Base-by-base conservation (phyloP, 1,284 basidiomycete genomes). In the Hemileia vastatrix region DNA sequence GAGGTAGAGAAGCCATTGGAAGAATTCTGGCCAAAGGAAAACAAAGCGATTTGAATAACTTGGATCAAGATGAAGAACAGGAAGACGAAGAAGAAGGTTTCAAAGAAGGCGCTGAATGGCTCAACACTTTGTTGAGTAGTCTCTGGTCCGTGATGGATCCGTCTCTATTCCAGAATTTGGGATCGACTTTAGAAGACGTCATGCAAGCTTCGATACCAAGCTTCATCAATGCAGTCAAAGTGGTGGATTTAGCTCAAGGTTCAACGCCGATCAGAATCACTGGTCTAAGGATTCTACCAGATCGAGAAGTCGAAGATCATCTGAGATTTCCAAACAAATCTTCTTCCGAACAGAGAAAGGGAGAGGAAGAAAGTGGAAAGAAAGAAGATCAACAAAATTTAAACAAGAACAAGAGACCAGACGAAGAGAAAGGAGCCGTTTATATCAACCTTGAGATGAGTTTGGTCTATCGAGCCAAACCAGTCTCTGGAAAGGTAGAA, bases 151-250 rank as follows among this genome's bases (percentile, higher is more conserved):
- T 66, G n/a, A 68, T 69, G 57, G 67, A 70, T 51, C 57, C 65
- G 3, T 66, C 66, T 3, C 52, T 70, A 1, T 70, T 70, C 18
- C 63, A 59, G 1, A 50, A 54, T 13, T 32, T 69, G 0, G 68
- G 67, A 19, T 60, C 58, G 32, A 70, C 68, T 0, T 54, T 70
- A 13, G 69, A 70, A 33, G 69, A 70, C 44, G 68, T 70, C 44
- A 64, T 70, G 65, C 67, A 69, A 44, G 69, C 69, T 3, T 68
- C 67, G 5, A 64, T 67, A 6, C 68, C 67, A 1, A 33, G 45
- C 4, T 68, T 70, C 51, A 69, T 70, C 33, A 65, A 70, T 19
- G 58, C 61, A 0, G 68, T 70, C 64, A 70, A 70, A 24, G 69
- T 70, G 3, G 65, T 62, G 19, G 69, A 70, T 19, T 50, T 69